A percentile compares a stretch with the other conserved stretches of the same genome.
Conservation (phyloP, 2,329 filamentous ascomycete species). For the Tympanopsis confertula region DNA sequence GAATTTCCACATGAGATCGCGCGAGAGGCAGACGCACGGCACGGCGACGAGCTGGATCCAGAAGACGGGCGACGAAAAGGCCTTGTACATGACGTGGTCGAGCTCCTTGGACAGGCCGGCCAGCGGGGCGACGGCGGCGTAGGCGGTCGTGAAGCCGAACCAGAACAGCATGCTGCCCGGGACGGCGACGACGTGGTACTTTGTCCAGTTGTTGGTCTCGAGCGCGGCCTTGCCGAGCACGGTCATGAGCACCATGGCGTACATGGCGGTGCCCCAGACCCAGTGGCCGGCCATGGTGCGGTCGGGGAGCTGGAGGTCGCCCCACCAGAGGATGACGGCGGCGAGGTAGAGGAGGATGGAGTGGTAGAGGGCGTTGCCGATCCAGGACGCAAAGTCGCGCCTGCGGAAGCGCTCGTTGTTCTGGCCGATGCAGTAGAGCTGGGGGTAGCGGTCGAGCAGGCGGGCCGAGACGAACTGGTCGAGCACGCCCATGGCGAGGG, state of each 20-base stretch:
- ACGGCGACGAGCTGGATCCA: constrained; percentile 78
- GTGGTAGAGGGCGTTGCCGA: constrained; percentile 89
- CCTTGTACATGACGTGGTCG: constrained; percentile 66
- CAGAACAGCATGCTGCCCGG: constrained; percentile 86
- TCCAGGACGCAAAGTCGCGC: constrained; percentile 86
- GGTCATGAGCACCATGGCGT: constrained; percentile 80
- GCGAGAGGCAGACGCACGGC: constrained; percentile 68
- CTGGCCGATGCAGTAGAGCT: constrained; percentile 87
- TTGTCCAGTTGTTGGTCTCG: constrained; percentile 96
- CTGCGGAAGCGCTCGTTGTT: constrained; percentile 86
- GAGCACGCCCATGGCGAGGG: constrained; percentile 87
- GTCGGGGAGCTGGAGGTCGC: constrained; percentile 67
- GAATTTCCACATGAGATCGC: constrained; percentile 96
- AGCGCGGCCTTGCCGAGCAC: constrained; percentile 90
- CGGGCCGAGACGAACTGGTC: constrained; percentile 95
- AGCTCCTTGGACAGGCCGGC: constrained; percentile 74
- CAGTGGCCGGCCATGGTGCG: constrained; percentile 83
- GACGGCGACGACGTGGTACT: constrained; percentile 91
- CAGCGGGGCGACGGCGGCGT: constrained; percentile 76
- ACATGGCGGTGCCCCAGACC: constrained; percentile 94
- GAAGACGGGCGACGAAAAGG: constrained; percentile 75
- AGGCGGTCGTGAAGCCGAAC: constrained; percentile 80
- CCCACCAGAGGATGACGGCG: constrained; percentile 68
- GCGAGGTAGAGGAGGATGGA: constrained; percentile 85
- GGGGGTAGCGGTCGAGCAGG: constrained; percentile 85